Evolutionary conservation across 495 filamentous ascomycete genomes (phyloP).

Genomic region (Patellaria atrata): DNA sequence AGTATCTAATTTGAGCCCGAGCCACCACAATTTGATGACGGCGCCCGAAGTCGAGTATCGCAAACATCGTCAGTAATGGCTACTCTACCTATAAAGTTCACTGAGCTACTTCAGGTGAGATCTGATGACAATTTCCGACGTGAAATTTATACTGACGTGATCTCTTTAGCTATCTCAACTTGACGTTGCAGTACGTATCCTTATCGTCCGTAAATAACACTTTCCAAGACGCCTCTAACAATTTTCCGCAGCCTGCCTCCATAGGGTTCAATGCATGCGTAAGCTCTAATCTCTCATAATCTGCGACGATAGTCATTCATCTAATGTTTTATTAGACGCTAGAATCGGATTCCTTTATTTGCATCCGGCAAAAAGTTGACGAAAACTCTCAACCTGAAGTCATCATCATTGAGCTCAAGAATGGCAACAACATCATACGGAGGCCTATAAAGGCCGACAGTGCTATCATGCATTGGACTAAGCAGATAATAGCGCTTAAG

Average conservation of each 20-base stretch:
- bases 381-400: slow-evolving; percentile 76
- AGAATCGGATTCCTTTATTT: slow-evolving; percentile 92
- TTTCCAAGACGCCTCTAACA: slow-evolving; percentile 18
- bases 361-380: slow-evolving; percentile 80
- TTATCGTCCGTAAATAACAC: slow-evolving; percentile 1
- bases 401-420: slow-evolving; percentile 92
- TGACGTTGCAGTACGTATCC: slow-evolving; percentile 63
- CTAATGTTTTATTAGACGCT: slow-evolving; percentile 52
- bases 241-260: slow-evolving; percentile 42
- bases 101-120: slow-evolving; percentile 13
- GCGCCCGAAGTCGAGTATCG: slow-evolving; percentile 17
- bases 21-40: slow-evolving; percentile 13
- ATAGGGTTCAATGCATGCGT: slow-evolving; percentile 98
- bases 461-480: slow-evolving; percentile 98
- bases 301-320: neutral
- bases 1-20: slow-evolving; percentile 9
- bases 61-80: slow-evolving; percentile 24
- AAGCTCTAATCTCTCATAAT: slow-evolving; percentile 28
- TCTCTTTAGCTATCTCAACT: slow-evolving; percentile 50
- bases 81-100: slow-evolving; percentile 13
- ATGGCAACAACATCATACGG: slow-evolving; percentile 80
- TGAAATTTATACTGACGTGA: slow-evolving; percentile 8
- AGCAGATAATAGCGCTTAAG: slow-evolving; percentile 90
- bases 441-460: slow-evolving; percentile 98
- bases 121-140: slow-evolving; percentile 7